Conservation (phyloP, 495 filamentous ascomycete species). For the Penicillium bovifimosum region DNA sequence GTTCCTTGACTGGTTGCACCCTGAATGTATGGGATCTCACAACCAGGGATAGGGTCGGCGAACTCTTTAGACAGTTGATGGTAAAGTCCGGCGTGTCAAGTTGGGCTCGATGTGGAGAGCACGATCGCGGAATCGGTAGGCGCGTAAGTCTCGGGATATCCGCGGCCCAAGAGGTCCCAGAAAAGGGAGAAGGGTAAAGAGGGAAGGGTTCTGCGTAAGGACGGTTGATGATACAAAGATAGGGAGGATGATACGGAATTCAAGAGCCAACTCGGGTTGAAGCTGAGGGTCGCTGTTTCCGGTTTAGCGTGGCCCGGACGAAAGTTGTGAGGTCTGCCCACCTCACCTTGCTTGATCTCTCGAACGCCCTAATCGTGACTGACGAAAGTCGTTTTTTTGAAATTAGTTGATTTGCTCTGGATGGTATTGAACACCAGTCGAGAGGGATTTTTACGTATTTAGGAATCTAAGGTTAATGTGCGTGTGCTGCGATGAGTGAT, state of each 20-base stretch:
- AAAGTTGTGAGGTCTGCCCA: slow-evolving; percentile 14
- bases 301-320: slow-evolving; percentile 32
- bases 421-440: neutral
- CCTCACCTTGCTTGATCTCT: neutral
- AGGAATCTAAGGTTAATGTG: neutral
- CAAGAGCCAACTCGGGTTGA: slow-evolving; percentile 33
- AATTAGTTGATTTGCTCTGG: neutral
- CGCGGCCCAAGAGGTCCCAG: slow-evolving; percentile 28
- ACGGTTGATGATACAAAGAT: slow-evolving; percentile 19
- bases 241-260: slow-evolving; percentile 18
- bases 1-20: slow-evolving; percentile 39
- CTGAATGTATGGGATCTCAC: slow-evolving; percentile 31
- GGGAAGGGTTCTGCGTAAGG: slow-evolving; percentile 18
- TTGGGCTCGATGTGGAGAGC: slow-evolving; percentile 3
- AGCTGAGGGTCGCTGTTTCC: slow-evolving; percentile 41
- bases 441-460: neutral
- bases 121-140: slow-evolving; percentile 19
- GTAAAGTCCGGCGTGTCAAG: slow-evolving; percentile 14
- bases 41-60: slow-evolving; percentile 26
- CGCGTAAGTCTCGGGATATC: slow-evolving; percentile 14
- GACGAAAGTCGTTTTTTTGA: neutral
- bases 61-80: slow-evolving; percentile 20
- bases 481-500: neutral
- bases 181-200: slow-evolving; percentile 14
- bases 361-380: neutral